Evolutionary conservation across 495 filamentous ascomycete species (phyloP).

Genomic region (Acidomyces sp.): DNA sequence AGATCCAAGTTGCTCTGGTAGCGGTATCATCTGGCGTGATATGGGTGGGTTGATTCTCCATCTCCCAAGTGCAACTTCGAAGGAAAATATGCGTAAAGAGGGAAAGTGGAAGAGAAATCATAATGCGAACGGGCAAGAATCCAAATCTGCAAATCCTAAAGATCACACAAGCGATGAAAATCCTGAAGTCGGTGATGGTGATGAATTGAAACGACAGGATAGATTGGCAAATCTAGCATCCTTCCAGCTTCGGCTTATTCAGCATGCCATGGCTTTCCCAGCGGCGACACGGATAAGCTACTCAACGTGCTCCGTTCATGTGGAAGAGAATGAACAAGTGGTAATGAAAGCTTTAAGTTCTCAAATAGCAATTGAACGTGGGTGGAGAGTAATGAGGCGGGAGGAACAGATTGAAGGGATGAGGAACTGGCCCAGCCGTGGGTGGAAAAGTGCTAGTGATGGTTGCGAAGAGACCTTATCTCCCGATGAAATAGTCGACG

Average conservation of each 20-base stretch:
- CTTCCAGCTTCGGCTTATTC: conserved; percentile 29
- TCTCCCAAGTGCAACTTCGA: conserved; percentile 26
- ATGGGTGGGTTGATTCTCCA: conserved; percentile 47
- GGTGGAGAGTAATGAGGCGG: conserved; percentile 63
- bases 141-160: not conserved
- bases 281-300: conserved; percentile 68
- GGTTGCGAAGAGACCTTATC: conserved; percentile 23
- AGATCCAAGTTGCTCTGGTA: conserved; percentile 89
- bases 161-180: conserved; percentile 6
- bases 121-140: not conserved
- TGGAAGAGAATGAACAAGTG: conserved; percentile 77
- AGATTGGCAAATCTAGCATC: conserved; percentile 46
- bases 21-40: conserved; percentile 80
- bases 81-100: not conserved
- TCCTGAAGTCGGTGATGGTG: not conserved
- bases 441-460: conserved; percentile 25
- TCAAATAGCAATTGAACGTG: conserved; percentile 46
- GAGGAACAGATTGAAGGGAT: conserved; percentile 60
- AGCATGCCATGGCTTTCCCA: conserved; percentile 62
- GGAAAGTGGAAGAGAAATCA: conserved; percentile 20
- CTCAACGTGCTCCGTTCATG: conserved; percentile 80
- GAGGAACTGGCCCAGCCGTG: conserved; percentile 57
- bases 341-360: conserved; percentile 56
- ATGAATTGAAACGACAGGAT: conserved; percentile 21
- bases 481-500: conserved; percentile 23